Evolutionary conservation across 768 basidiomycete genomes (phyloP).

Genomic region (Tricholoma saponaceum): DNA sequence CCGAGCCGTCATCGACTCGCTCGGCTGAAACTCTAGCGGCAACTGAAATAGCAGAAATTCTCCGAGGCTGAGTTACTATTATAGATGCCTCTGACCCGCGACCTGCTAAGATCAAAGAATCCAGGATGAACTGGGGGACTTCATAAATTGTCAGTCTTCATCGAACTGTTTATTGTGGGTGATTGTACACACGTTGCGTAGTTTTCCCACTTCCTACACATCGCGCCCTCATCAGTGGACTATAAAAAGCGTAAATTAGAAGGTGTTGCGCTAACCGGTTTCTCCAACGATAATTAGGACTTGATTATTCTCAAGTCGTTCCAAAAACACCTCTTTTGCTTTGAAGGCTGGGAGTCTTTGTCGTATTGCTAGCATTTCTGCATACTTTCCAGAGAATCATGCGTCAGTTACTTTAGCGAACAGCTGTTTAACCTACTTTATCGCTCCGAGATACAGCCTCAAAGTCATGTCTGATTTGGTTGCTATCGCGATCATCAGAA

Average conservation of each 20-base stretch:
- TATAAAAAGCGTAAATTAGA: conserved; percentile 23
- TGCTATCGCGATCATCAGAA: conserved; percentile 41
- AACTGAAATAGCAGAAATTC: conserved; percentile 86
- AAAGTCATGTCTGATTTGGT: conserved; percentile 51
- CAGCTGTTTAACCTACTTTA: conserved; percentile 25
- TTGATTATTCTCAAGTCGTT: conserved; percentile 49
- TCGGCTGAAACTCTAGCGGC: conserved; percentile 85
- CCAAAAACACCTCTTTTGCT: conserved; percentile 59
- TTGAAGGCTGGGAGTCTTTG: conserved; percentile 73
- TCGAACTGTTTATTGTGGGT: background rate
- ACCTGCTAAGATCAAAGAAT: conserved; percentile 63
- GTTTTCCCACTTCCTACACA: conserved; percentile 78
- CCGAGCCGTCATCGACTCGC: conserved; percentile 67
- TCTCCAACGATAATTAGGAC: conserved; percentile 89
- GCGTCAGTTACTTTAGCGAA: background rate
- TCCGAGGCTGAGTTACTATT: conserved; percentile 84
- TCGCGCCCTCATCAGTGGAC: background rate
- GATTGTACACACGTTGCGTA: conserved; percentile 66
- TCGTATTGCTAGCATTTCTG: conserved; percentile 50
- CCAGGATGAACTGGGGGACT: conserved; percentile 90
- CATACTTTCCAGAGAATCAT: conserved; percentile 33
- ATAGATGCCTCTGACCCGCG: conserved; percentile 69
- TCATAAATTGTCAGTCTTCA: background rate
- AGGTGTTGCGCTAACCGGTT: conserved; percentile 51
- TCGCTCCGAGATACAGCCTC: conserved; percentile 36